Base-by-base conservation (phyloP, 169 alveolate species). In the Babesia gibsoni region DNA sequence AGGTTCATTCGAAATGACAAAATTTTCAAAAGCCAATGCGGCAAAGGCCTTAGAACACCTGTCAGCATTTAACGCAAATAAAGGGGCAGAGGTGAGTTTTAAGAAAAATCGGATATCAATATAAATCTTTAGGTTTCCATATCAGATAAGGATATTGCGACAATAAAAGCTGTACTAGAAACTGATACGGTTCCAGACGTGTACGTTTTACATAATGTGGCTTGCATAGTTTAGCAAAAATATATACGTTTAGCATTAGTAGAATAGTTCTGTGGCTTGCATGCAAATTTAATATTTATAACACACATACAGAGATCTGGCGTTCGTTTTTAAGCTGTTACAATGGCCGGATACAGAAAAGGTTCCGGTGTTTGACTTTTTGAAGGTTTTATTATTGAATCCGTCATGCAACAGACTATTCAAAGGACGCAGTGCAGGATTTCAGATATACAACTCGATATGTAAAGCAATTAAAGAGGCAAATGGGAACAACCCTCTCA, bases 311-410 rank as follows among this genome's bases (percentile, higher is more conserved):
- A 56, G 59, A 54, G 84, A 74, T 32, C 30, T 66, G 0, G 5
- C 77, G 18, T 74, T 68, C 35, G 56, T 74, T n/a, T 32, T 41
- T 46, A 74, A 66, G 73, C 12, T 74, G 64, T 27, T 74, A 50
- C 68, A 74, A 64, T 74, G 84, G 84, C 84, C 84, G 6, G 35
- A n/a, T 18, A 3, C 32, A 20, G 72, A 65, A 29, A 43, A 67
- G 36, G 18, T 74, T 14, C 84, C 84, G 33, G 79, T 74, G 9
- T 74, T 74, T 39, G 84, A 74, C 52, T 45, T 74, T 29, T 20
- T 74, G 53, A 74, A 74, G 84, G 72, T 65, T 16, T 41, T 64
- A 6, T 20, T 25, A 16, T 1, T 49, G 37, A 12, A 52, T 22
- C 3, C 59, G 9, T 9, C n/a, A n/a, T 58, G 68, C 9, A 42